Base-by-base conservation (phyloP, 2,329 filamentous ascomycete genomes). In the Sordariomycetes sp. region DNA sequence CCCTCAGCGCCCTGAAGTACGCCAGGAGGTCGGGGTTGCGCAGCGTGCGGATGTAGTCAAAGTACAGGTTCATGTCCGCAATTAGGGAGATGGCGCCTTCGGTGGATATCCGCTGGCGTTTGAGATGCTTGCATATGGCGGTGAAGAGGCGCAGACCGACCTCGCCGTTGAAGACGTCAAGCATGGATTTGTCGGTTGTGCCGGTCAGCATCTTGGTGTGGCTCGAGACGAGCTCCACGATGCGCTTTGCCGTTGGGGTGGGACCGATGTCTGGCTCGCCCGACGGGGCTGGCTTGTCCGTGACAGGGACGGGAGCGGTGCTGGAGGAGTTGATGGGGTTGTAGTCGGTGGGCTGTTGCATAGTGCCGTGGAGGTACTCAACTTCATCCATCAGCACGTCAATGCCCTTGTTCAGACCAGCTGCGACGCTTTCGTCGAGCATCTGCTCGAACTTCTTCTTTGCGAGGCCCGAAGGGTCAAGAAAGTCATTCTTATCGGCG, bases 401-500 rank as follows among this genome's bases (percentile, higher is more conserved):
- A 42, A 98, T 96, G 43, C 92, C 92, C 63, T 94, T 95, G 59
- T 95, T 95, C 42, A 98, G 66, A 2, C 93, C 93, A 8, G 90
- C 87, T 4, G 92, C 92, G 7, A 98, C 92, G 39, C 86, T 85
- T 59, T 96, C 92, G 51, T 98, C 92, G 2, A 98, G 79, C 83
- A 95, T 94, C 53, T 95, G 88, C 66, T 98, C 92, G 49, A 96
- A 98, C 44, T 86, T 87, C 64, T 95, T 96, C 74, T 98, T 98
- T 43, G 92, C 88, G 47, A 95, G 82, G 21, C 84, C 83, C 0
- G 88, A 86, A 15, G 87, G 83, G 50, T 94, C 86, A 31, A 98
- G 68, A 50, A 98, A 98, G 59, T 98, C 92, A 53, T 94, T 93
- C 28, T 84, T 79, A 53, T 96, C 90, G 2, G 83, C 83, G 34